These are phyloP conservation scores for Aspergillus olivimuriae DNA, from an alignment of 495 filamentous ascomycete genomes.

Conservation along the genomic window DNA sequence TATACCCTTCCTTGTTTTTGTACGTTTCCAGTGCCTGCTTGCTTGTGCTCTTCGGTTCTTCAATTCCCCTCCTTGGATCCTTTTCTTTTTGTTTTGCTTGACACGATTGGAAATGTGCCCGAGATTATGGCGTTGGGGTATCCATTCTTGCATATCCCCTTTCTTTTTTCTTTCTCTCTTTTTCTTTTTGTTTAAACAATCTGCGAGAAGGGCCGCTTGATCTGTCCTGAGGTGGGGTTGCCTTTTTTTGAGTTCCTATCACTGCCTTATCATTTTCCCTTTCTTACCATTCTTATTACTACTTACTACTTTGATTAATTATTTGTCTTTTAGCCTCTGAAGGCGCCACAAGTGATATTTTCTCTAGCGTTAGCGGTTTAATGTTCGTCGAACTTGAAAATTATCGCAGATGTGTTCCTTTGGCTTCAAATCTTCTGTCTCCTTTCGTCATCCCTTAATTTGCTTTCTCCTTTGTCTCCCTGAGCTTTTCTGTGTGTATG, in stretches of 20 bases:
- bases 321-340: constrained; percentile 12
- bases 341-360: constrained; percentile 7
- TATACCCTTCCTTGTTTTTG: constrained; percentile 42
- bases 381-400: constrained; percentile 3
- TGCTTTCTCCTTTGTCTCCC: constrained; percentile 6
- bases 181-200: constrained; percentile 12
- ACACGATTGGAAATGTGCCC: constrained; percentile 29
- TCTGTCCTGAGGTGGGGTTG: constrained; percentile 8
- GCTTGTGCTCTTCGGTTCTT: constrained; percentile 17
- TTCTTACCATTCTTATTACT: constrained; percentile 30
- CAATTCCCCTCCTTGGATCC: constrained; percentile 17
- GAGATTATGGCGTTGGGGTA: constrained; percentile 42
- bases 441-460: no score
- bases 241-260: constrained; percentile 16
- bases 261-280: constrained; percentile 24
- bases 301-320: constrained; percentile 25
- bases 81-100: constrained; percentile 18
- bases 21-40: constrained; percentile 30
- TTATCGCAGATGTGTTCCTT: constrained; percentile 6
- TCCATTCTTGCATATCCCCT: constrained; percentile 28
- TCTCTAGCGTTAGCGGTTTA: constrained; percentile 13
- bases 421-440: constrained; percentile 6
- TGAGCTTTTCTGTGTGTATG: constrained; percentile 5
- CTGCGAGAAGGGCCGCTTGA: constrained; percentile 7
- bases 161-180: no score